phyloP scores from a whole-genome alignment of 305 asterid genomes.

The Fraxinus xanthoxyloides region DNA sequence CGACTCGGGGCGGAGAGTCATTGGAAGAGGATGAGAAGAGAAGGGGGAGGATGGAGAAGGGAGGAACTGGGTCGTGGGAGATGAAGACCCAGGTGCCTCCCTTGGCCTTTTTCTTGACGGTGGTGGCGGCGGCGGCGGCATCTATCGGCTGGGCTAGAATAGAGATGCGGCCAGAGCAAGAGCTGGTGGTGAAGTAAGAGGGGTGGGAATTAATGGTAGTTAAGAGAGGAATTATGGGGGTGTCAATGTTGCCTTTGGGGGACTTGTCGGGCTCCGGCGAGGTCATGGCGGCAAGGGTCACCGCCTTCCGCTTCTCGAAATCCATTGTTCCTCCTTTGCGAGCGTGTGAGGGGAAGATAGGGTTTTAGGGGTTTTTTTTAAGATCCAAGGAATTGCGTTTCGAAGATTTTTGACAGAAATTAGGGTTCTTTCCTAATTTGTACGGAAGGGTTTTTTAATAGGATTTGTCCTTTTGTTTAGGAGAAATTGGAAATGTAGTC shows the following conservation, averaged over 20 bases:
- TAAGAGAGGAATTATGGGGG: constrained; percentile 73
- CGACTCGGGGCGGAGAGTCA: constrained; percentile 7
- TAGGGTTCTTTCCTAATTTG: not conserved
- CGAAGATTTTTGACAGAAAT: not conserved
- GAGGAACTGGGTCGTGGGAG: constrained; percentile 68
- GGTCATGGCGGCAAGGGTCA: constrained; percentile 60
- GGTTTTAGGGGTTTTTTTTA: constrained; percentile 15
- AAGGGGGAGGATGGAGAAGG: constrained; percentile 40
- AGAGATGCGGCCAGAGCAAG: constrained; percentile 98
- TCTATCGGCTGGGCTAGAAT: constrained; percentile 70
- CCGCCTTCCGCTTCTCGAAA: constrained; percentile 71
- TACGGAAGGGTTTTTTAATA: not conserved
- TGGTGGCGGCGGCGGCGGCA: constrained; percentile 39
- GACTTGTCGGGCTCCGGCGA: constrained; percentile 84
- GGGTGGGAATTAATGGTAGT: constrained; percentile 70
- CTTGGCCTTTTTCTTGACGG: constrained; percentile 70
- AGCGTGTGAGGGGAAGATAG: constrained; percentile 1
- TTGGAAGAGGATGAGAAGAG: constrained; percentile 41
- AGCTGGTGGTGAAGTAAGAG: constrained; percentile 93
- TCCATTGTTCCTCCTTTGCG: constrained; percentile 40
- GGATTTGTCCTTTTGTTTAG: not conserved
- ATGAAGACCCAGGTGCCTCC: constrained; percentile 92
- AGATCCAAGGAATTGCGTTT: not conserved
- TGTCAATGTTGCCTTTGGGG: constrained; percentile 80
- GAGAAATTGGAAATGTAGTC: not conserved